These are phyloP conservation scores for Melocanna baccifera DNA, from an alignment of 176 grass and related monocot genomes.

Conservation along the genomic window DNA sequence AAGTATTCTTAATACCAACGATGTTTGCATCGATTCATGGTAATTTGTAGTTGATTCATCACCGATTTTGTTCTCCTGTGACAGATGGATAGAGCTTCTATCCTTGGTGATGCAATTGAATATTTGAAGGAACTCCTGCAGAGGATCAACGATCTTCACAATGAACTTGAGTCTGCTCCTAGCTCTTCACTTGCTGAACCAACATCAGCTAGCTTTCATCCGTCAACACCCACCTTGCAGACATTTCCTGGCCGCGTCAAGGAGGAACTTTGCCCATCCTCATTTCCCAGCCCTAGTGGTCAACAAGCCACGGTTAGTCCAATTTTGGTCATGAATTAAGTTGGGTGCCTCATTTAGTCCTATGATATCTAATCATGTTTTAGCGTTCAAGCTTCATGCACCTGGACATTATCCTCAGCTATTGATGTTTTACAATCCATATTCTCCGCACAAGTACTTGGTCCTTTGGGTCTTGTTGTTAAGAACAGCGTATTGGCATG, in stretches of 20 bases:
- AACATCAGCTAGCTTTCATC: conserved; percentile 47
- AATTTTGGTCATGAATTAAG: conserved; percentile 3
- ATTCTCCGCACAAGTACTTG: neutral
- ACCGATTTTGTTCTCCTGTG: conserved; percentile 29
- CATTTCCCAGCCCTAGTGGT: conserved; percentile 51
- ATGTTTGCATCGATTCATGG: neutral
- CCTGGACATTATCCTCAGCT: neutral
- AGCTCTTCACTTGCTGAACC: conserved; percentile 55
- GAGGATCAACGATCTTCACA: conserved; percentile 69
- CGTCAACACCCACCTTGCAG: conserved; percentile 62
- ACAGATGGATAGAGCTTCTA: conserved; percentile 80
- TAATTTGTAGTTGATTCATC: neutral
- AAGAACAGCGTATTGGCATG: neutral
- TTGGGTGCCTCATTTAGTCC: neutral
- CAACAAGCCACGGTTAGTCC: conserved; percentile 64
- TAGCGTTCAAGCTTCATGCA: neutral
- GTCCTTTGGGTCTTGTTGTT: neutral
- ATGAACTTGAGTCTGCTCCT: conserved; percentile 62
- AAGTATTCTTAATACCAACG: neutral
- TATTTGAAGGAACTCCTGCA: conserved; percentile 85
- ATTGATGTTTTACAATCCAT: neutral
- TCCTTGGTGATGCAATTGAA: conserved; percentile 77
- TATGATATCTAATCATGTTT: neutral
- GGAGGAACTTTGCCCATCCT: conserved; percentile 57
- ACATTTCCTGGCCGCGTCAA: conserved; percentile 55